Evolutionary conservation across 108 stramenopile species (phyloP), one percentile per base, ranked within the genome.

Genomic region (Conticribra guillardii): DNA sequence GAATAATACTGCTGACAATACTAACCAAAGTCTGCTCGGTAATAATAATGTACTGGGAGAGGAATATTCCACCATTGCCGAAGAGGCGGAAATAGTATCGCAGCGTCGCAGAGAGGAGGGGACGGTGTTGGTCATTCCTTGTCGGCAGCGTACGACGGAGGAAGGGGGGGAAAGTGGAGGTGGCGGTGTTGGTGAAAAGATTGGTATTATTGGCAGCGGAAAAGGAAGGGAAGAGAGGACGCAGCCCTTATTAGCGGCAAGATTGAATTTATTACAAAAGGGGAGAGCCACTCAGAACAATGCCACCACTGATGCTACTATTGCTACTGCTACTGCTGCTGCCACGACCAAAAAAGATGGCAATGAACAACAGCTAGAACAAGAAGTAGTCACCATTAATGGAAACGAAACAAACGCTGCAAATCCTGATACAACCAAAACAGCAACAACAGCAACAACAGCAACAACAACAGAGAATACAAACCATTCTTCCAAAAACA

Each of bases 1-100:
- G 50, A 34, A 9, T 11, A 51, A 51, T 4, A n/a, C 50, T 4
- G n/a, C 8, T 15, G 21, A 22, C n/a, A n/a, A n/a, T n/a, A n/a
- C n/a, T n/a, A n/a, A n/a, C n/a, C n/a, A n/a, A n/a, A n/a, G n/a
- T n/a, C n/a, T n/a, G n/a, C n/a, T n/a, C 50, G 50, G 21, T 19
- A 22, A 22, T 4, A 51, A 51, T n/a, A 51, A n/a, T 19, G 37
- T 11, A 11, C 32, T 71, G 23, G 78, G 47, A 2, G 70, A 79
- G 37, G 78, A 79, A 47, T 79, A 79, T 59, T 47, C 60, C 32
- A 79, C 78, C 18, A 72, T 79, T 24, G 78, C 78, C 37, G 70
- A 66, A 24, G 69, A 79, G 11, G 78, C 78, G 17, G 65, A 71
- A 31, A 57, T 65, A 8, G 50, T 79, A 8, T 79, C 78, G 0